Evolutionary conservation across 2,329 filamentous ascomycete genomes (phyloP), one percentile per base, ranked within the genome.

Genomic region (Cercospora zeina): DNA sequence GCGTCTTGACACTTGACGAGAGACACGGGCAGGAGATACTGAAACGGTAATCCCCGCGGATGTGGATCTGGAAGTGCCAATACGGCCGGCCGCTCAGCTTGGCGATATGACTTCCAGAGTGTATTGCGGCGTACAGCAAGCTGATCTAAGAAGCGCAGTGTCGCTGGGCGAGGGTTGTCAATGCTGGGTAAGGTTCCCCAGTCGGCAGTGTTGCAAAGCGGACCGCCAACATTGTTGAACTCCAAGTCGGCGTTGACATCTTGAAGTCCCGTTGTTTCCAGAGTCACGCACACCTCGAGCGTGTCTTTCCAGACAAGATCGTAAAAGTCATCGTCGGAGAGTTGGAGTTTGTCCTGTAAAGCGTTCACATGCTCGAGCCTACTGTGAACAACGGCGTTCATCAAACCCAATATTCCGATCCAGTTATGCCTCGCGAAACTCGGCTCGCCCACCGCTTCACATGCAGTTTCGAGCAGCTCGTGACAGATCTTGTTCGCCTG

Each of bases 61-160:
- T 73, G 75, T 5, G 69, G 65, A 6, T 65, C 60, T 0, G 71
- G 72, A 1, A 78, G 64, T 1, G 66, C 58, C 1, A 68, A 61
- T 6, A 65, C 66, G n/a, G 67, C 67, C 11, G 75, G 70, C 57
- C 68, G 58, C 2, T 60, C 33, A 7, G 33, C 69, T 3, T 66
- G 61, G 37, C 76, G 71, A 47, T 72, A 50, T 5, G 64, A 59
- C 7, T 33, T 50, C 76, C 76, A 78, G 0, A 77, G 53, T 4
- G 68, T 49, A 54, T 78, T 65, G 51, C 76, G 70, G 7, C 65
- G 67, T 62, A 65, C 66, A 30, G 76, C 75, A 31, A 78, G 66
- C 21, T 73, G 65, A 50, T 78, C 74, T 1, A 77, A 47, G 56
- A 78, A 78, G 4, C 55, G 68, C 53, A 71, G 73, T 0, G 68